Evolutionary conservation across 2,329 filamentous ascomycete species (phyloP).

Genomic region (Exophiala calicioides): DNA sequence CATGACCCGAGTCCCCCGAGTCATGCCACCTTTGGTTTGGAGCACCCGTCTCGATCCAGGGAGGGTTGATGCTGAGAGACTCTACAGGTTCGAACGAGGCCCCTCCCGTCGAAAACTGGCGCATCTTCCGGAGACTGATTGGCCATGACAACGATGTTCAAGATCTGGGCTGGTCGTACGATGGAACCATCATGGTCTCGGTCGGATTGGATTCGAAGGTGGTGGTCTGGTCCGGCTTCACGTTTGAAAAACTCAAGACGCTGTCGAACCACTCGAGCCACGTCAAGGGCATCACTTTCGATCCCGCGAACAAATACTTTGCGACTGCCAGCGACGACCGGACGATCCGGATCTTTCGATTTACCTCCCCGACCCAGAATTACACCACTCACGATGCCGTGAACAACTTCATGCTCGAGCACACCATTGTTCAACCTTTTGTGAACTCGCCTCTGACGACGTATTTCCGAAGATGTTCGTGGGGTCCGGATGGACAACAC

Average conservation of each 20-base stretch:
- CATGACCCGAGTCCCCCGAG: constrained; percentile 80
- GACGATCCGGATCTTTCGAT: constrained; percentile 94
- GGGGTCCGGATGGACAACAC: constrained; percentile 96
- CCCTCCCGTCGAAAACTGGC: constrained; percentile 96
- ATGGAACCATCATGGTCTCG: constrained; percentile 92
- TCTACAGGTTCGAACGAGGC: constrained; percentile 74
- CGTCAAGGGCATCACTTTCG: constrained; percentile 98
- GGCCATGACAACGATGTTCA: constrained; percentile 99
- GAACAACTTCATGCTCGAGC: constrained; percentile 93
- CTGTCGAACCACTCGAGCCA: constrained; percentile 92
- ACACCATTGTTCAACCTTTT: constrained; percentile 86
- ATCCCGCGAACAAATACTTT: constrained; percentile 98
- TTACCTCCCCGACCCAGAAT: constrained; percentile 86
- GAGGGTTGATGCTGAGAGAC: constrained; percentile 23
- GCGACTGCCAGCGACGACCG: constrained; percentile 96
- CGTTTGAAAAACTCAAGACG: constrained; percentile 96
- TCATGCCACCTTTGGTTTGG: constrained; percentile 74
- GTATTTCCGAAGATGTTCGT: constrained; percentile 94
- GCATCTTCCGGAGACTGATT: constrained; percentile 87
- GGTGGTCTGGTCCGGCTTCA: constrained; percentile 96
- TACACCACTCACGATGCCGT: constrained; percentile 92
- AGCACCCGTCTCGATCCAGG: constrained; percentile 1
- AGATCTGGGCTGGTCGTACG: constrained; percentile 93
- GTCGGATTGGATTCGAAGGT: constrained; percentile 97
- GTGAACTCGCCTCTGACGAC: constrained; percentile 90